phyloP scores from a whole-genome alignment of 495 filamentous ascomycete genomes.

The Penicillium arizonense region DNA sequence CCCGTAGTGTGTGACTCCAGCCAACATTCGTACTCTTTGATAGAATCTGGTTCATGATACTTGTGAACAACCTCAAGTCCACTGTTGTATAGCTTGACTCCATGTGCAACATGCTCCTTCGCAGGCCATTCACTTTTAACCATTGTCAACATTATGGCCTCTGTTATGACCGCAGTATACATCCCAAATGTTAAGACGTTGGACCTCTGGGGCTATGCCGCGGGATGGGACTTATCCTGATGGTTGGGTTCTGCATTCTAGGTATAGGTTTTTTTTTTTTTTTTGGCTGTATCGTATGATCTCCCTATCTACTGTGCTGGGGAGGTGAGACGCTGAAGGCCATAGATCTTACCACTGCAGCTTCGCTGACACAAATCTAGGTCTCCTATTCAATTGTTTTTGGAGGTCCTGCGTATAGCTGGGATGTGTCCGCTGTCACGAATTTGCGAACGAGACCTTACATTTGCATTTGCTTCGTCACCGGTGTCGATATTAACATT shows the following conservation, averaged over 20 bases:
- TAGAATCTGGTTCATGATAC: slow-evolving; percentile 44
- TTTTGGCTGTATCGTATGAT: slow-evolving; percentile 45
- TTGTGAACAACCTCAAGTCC: slow-evolving; percentile 38
- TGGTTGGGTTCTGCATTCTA: slow-evolving; percentile 31
- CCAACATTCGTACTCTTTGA: neutral
- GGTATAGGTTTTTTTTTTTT: slow-evolving; percentile 42
- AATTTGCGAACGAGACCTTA: slow-evolving; percentile 52
- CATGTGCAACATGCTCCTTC: slow-evolving; percentile 46
- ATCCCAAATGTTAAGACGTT: slow-evolving; percentile 64
- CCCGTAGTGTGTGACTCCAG: too few species aligned
- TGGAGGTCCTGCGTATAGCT: slow-evolving; percentile 50
- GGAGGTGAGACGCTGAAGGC: slow-evolving; percentile 26
- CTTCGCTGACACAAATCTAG: slow-evolving; percentile 1
- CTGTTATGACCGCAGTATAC: slow-evolving; percentile 30
- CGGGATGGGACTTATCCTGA: slow-evolving; percentile 45
- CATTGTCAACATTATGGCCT: slow-evolving; percentile 52
- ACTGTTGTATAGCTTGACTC: slow-evolving; percentile 22
- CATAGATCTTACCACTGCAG: neutral
- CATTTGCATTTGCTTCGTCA: slow-evolving; percentile 54
- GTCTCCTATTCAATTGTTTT: slow-evolving; percentile 48
- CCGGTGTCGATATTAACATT: slow-evolving; percentile 43
- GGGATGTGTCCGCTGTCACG: slow-evolving; percentile 55
- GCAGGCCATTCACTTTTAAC: slow-evolving; percentile 55
- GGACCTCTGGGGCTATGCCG: slow-evolving; percentile 58
- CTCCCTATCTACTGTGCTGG: slow-evolving; percentile 45